These are phyloP conservation scores for Monosporascus sp. DNA, from an alignment of 2,329 filamentous ascomycete species.

Conservation along the genomic window DNA sequence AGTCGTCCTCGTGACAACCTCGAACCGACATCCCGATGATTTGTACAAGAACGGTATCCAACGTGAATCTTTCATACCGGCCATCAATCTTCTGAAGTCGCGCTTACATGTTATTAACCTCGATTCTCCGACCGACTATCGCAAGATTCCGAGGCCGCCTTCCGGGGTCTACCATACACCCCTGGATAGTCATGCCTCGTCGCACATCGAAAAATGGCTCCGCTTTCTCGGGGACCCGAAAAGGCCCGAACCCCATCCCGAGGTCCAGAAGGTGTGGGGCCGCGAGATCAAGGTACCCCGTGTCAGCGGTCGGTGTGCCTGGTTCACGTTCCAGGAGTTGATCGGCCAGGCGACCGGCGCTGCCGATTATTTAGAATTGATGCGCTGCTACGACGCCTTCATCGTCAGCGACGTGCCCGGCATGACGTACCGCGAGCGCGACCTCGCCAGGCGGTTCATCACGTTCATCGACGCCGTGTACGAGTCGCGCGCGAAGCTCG, in stretches of 20 bases:
- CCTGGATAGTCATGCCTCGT: conserved; percentile 69
- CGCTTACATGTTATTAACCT: conserved; percentile 87
- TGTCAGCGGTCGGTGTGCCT: conserved; percentile 81
- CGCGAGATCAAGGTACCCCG: conserved; percentile 81
- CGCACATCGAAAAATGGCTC: conserved; percentile 94
- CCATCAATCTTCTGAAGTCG: conserved; percentile 84
- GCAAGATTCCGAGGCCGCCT: conserved; percentile 88
- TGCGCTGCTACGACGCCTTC: conserved; percentile 85
- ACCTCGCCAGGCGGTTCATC: conserved; percentile 89
- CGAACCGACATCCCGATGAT: conserved; percentile 92
- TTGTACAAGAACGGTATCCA: conserved; percentile 98
- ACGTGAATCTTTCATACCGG: conserved; percentile 89
- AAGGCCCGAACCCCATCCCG: conserved; percentile 67
- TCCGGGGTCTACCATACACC: conserved; percentile 93
- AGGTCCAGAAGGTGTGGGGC: conserved; percentile 86
- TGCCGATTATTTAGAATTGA: conserved; percentile 91
- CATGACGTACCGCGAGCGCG: conserved; percentile 82
- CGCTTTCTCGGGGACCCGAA: conserved; percentile 83
- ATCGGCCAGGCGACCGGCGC: conserved; percentile 86
- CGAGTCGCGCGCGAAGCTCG: conserved; percentile 86
- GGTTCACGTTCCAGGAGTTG: conserved; percentile 89
- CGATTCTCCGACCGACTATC: conserved; percentile 92
- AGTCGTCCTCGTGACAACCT: conserved; percentile 93
- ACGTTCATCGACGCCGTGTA: conserved; percentile 98
- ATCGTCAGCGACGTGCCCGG: conserved; percentile 86